Percentiles rank a stretch among this genome's conserved stretches.
These are phyloP conservation scores for Coemansia sp. DNA, from an alignment of 192 early-diverging fungal genomes.

Conservation along the genomic window DNA sequence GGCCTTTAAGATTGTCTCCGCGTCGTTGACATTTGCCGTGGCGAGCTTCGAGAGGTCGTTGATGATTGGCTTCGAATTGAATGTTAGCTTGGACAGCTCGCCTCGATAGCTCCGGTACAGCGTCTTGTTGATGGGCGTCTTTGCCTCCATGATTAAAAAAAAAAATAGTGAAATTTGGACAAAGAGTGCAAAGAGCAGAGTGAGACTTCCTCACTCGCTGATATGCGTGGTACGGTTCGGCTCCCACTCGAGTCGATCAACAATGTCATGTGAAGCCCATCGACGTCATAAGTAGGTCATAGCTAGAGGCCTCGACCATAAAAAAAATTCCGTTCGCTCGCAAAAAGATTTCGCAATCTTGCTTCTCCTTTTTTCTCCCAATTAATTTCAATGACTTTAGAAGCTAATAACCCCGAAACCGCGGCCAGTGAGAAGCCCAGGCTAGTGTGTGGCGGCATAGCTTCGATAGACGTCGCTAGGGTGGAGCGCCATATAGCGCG, in stretches of 20 bases:
- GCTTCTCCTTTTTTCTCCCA: background rate
- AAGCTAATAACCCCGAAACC: background rate
- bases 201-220: background rate
- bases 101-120: constrained; percentile 62
- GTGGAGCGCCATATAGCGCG: constrained; percentile 40
- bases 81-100: constrained; percentile 76
- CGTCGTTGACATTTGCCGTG: constrained; percentile 63
- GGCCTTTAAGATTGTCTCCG: constrained; percentile 72
- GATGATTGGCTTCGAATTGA: constrained; percentile 93
- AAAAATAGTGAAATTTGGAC: background rate
- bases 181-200: background rate
- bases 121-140: constrained; percentile 27
- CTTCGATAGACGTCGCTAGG: constrained; percentile 39
- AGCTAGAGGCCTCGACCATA: background rate
- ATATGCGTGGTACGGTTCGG: background rate
- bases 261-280: background rate
- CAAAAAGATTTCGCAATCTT: background rate
- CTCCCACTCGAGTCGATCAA: background rate
- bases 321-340: background rate
- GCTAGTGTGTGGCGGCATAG: constrained; percentile 48
- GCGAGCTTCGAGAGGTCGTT: constrained; percentile 85
- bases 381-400: background rate
- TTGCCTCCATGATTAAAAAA: background rate
- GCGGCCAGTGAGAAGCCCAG: background rate
- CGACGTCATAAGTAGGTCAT: background rate